Evolutionary conservation across 305 asterid species (phyloP).

Genomic region (Fraxinus nigra): DNA sequence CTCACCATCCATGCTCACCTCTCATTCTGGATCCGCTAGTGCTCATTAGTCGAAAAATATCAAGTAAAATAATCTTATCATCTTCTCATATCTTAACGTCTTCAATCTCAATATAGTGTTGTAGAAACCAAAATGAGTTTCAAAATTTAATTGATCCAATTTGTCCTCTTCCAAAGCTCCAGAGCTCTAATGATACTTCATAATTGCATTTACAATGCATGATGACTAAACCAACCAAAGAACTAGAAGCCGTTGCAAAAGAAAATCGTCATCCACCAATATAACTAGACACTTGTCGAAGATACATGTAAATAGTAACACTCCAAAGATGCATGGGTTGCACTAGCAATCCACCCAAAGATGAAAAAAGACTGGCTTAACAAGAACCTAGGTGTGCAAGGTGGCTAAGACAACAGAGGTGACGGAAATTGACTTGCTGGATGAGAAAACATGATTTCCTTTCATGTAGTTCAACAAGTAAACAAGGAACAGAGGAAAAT

Average conservation of each 20-base stretch:
- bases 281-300: not conserved
- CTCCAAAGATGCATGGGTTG: not conserved
- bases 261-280: not conserved
- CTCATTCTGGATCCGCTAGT: no score
- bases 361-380: not conserved
- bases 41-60: not conserved
- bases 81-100: not conserved
- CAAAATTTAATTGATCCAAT: not conserved
- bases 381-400: not conserved
- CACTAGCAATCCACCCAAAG: not conserved
- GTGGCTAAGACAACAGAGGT: not conserved
- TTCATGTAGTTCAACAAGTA: not conserved
- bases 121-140: not conserved
- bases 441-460: not conserved
- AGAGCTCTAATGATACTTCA: not conserved
- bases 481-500: not conserved
- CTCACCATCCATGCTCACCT: no score
- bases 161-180: not conserved
- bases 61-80: not conserved
- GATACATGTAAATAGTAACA: not conserved
- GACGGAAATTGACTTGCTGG: not conserved
- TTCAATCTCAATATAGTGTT: not conserved
- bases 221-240: not conserved
- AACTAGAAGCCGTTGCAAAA: not conserved
- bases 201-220: not conserved